phyloP scores from a whole-genome alignment of 2,329 filamentous ascomycete species.

The Colletotrichum godetiae region DNA sequence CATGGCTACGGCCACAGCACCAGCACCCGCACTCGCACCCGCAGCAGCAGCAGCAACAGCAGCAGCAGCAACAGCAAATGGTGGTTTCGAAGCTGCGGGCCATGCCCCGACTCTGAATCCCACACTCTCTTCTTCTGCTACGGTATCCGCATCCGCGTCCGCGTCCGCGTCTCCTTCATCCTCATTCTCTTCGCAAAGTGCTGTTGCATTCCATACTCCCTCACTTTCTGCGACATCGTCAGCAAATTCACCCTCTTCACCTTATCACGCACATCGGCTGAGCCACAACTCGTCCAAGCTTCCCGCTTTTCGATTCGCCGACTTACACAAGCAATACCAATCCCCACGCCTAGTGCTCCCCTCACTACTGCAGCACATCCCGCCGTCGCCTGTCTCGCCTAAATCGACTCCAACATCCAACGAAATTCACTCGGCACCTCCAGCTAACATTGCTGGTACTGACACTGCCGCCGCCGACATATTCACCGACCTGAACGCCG shows the following conservation, averaged over 20 bases:
- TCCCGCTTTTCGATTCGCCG: constrained; percentile 65
- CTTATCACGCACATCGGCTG: constrained; percentile 60
- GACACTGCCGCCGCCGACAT: neutral
- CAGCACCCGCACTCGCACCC: neutral
- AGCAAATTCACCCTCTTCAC: constrained; percentile 36
- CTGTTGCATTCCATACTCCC: constrained; percentile 24
- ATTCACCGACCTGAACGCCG: neutral
- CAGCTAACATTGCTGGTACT: neutral
- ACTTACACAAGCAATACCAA: constrained; percentile 54
- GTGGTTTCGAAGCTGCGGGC: constrained; percentile 35
- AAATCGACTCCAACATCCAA: constrained; percentile 40
- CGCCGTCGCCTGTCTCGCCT: constrained; percentile 54
- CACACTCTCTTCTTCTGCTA: constrained; percentile 32
- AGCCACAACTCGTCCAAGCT: constrained; percentile 67
- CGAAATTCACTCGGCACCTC: constrained; percentile 34
- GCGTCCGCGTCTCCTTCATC: constrained; percentile 30
- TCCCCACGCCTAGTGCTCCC: constrained; percentile 36
- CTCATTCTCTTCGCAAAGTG: constrained; percentile 23
- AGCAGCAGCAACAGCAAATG: neutral
- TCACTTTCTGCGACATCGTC: constrained; percentile 15
- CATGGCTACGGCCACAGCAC: constrained; percentile 26
- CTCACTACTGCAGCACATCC: constrained; percentile 50
- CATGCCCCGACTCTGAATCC: constrained; percentile 32
- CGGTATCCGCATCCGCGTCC: constrained; percentile 27
- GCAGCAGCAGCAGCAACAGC: constrained; percentile 6